Percentiles rank a stretch among this genome's conserved stretches.
Evolutionary conservation across 2,329 filamentous ascomycete species (phyloP).

Genomic region (Pseudocercospora crystallina): DNA sequence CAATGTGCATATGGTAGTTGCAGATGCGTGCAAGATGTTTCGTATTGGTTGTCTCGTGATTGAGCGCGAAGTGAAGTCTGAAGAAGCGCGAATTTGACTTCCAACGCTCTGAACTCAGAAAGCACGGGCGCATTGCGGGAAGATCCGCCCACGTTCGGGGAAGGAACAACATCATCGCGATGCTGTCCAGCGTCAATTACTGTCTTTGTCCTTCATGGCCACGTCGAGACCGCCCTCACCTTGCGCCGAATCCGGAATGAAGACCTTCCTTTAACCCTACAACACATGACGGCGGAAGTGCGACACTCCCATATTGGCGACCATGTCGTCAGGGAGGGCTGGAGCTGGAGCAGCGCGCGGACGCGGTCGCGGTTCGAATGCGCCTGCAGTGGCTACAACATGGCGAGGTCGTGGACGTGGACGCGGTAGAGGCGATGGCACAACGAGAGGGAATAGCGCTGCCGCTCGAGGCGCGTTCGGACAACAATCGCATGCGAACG

Average conservation of each 20-base stretch:
- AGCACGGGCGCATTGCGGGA: too few relatives aligned
- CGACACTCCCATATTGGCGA: constrained; percentile 16
- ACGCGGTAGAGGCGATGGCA: constrained; percentile 8
- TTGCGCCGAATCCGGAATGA: constrained; percentile 7
- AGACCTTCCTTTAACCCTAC: not conserved
- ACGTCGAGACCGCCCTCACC: constrained; percentile 6
- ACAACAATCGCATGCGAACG: not conserved
- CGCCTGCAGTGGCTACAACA: constrained; percentile 10
- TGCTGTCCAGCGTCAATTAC: too few relatives aligned
- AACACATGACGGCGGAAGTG: constrained; percentile 21
- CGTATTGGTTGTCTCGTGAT: too few relatives aligned
- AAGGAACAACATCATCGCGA: too few relatives aligned
- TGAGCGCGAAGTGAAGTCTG: too few relatives aligned
- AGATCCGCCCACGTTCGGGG: too few relatives aligned
- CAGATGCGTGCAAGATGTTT: too few relatives aligned
- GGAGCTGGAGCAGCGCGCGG: constrained; percentile 4
- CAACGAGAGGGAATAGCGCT: constrained; percentile 4
- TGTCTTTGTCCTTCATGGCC: constrained; percentile 5
- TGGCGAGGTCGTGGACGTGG: constrained; percentile 7
- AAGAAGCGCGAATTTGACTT: too few relatives aligned
- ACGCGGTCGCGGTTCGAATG: constrained; percentile 20
- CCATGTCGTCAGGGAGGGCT: constrained; percentile 22
- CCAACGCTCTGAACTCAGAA: too few relatives aligned
- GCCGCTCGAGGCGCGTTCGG: constrained; percentile 4
- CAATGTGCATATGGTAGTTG: too few relatives aligned